Evolutionary conservation across 2,329 filamentous ascomycete genomes (phyloP).

Genomic region (Venturia aucupariae): DNA sequence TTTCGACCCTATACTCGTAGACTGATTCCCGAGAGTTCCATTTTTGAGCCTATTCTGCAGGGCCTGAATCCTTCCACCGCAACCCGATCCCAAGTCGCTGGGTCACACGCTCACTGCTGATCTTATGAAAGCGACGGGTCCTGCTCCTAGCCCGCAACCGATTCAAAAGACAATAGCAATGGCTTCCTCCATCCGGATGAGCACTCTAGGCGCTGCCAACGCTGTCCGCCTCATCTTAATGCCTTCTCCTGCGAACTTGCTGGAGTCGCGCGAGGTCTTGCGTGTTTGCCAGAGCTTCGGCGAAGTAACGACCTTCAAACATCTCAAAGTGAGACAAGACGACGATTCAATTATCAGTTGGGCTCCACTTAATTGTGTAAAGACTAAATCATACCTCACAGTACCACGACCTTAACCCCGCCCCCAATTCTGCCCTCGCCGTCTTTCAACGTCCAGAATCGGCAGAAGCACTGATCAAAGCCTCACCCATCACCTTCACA

Average conservation of each 20-base stretch:
- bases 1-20: background rate
- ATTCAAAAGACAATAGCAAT: background rate
- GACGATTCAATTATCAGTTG: background rate
- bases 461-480: conserved; percentile 33
- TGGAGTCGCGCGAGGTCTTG: conserved; percentile 41
- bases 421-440: conserved; percentile 36
- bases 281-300: conserved; percentile 40
- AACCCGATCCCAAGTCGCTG: conserved; percentile 4
- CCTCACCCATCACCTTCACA: conserved; percentile 38
- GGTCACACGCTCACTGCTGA: background rate
- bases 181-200: background rate
- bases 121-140: background rate
- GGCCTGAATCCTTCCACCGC: background rate
- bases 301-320: conserved; percentile 39
- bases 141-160: background rate
- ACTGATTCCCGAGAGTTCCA: background rate
- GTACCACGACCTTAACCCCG: conserved; percentile 35
- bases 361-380: background rate
- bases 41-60: background rate
- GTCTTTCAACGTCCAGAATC: conserved; percentile 35
- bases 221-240: conserved; percentile 39
- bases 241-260: conserved; percentile 38
- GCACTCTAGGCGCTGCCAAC: conserved; percentile 20
- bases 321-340: conserved; percentile 28
- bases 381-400: conserved; percentile 17